Percentiles rank a stretch among this genome's conserved stretches.
Evolutionary conservation across 306 rosid genomes (phyloP).

Genomic region (Castanea sativa): DNA sequence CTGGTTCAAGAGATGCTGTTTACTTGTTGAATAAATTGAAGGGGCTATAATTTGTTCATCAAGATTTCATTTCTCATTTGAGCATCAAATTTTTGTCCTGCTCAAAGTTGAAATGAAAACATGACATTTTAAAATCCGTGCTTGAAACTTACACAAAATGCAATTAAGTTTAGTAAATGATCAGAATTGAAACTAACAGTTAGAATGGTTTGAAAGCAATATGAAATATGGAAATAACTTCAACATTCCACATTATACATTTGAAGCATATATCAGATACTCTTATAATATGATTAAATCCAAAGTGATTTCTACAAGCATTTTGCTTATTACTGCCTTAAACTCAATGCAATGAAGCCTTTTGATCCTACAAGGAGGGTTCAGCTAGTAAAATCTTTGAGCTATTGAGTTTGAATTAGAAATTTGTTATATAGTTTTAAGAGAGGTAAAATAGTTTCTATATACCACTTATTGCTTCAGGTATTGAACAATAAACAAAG

Average conservation of each 20-base stretch:
- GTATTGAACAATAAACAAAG: background rate
- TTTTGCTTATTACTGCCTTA: constrained; percentile 6
- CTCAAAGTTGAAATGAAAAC: background rate
- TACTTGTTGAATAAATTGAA: background rate
- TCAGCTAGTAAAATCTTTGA: constrained; percentile 3
- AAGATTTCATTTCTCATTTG: background rate
- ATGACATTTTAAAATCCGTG: background rate
- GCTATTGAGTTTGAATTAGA: constrained; percentile 7
- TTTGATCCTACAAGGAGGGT: background rate
- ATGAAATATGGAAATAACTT: background rate
- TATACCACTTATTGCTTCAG: background rate
- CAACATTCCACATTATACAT: background rate
- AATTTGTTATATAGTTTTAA: constrained; percentile 5
- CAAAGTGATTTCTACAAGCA: constrained; percentile 1
- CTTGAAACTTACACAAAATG: background rate
- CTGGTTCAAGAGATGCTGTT: background rate
- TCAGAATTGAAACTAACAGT: background rate
- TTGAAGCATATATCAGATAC: background rate
- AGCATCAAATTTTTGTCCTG: background rate
- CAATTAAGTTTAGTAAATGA: background rate
- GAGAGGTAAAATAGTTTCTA: constrained; percentile 9
- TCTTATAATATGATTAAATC: background rate
- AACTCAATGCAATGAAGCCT: constrained; percentile 16
- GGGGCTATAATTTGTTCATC: background rate
- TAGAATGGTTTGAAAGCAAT: background rate